phyloP scores from a whole-genome alignment of 2,329 filamentous ascomycete genomes.

The Sporothrix pseudoabietina region DNA sequence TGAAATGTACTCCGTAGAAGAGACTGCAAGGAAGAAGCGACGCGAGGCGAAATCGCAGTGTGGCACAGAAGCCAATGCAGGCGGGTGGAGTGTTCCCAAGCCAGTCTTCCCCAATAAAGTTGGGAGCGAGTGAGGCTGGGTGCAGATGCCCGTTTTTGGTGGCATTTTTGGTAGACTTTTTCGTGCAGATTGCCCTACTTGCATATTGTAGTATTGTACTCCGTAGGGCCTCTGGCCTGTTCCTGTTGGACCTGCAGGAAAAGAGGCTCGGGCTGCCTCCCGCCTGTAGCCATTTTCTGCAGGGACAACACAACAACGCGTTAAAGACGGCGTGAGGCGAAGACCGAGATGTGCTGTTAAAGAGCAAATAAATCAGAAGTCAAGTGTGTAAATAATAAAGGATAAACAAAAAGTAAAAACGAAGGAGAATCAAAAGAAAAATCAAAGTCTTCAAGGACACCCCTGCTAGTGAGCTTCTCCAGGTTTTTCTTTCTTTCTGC shows the following conservation, averaged over 20 bases:
- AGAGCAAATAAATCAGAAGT: neutral
- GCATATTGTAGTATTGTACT: neutral
- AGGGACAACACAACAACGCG: constrained; percentile 14
- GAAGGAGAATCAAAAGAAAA: neutral
- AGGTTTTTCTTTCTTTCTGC: neutral
- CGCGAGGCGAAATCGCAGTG: neutral
- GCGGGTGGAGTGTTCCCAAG: constrained; percentile 4
- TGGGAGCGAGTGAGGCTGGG: constrained; percentile 24
- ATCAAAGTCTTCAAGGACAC: neutral
- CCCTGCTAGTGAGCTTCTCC: constrained; percentile 5
- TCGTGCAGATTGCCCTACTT: neutral
- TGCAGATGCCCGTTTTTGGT: constrained; percentile 24
- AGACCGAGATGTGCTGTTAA: neutral
- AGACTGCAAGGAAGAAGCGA: neutral
- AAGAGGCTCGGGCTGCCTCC: constrained; percentile 14
- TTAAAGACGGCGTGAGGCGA: constrained; percentile 2
- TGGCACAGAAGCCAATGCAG: constrained; percentile 15
- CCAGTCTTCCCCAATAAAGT: neutral
- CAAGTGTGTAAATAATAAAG: neutral
- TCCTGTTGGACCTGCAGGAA: constrained; percentile 8
- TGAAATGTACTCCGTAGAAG: neutral
- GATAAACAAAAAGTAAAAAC: neutral
- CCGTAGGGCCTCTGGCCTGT: neutral
- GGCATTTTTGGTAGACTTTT: neutral
- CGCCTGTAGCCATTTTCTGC: neutral